A percentile compares a stretch with the other conserved stretches of the same genome.
phyloP scores from a whole-genome alignment of 495 filamentous ascomycete genomes.

The Lepraria neglecta region DNA sequence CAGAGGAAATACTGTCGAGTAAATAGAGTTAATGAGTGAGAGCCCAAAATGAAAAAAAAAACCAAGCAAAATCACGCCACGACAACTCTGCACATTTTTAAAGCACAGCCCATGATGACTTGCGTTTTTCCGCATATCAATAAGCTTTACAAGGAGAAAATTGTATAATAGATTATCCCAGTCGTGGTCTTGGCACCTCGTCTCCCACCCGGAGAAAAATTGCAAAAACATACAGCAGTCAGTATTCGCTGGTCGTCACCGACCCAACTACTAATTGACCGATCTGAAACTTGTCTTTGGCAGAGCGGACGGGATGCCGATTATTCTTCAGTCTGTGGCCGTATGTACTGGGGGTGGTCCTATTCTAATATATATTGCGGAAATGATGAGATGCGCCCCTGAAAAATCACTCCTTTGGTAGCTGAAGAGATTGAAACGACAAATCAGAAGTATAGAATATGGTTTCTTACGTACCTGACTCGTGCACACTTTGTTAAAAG shows the following conservation, averaged over 20 bases:
- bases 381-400: too few relatives aligned
- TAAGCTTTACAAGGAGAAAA: too few relatives aligned
- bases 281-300: constrained; percentile 29
- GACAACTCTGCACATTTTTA: too few relatives aligned
- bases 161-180: not conserved
- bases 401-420: too few relatives aligned
- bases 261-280: constrained; percentile 34
- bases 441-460: not conserved
- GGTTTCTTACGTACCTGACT: constrained; percentile 62
- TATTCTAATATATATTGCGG: constrained; percentile 4
- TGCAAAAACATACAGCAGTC: constrained; percentile 30
- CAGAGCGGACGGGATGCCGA: constrained; percentile 28
- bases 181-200: not conserved
- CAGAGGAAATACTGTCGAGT: constrained; percentile 81
- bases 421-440: not conserved
- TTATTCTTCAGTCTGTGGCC: constrained; percentile 24
- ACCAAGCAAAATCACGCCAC: not conserved
- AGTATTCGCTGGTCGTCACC: constrained; percentile 29
- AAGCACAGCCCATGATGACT: too few relatives aligned
- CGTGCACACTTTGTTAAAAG: constrained; percentile 98
- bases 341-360: not conserved
- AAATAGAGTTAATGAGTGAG: not conserved
- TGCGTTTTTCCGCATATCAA: too few relatives aligned
- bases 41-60: too few relatives aligned
- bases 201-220: constrained; percentile 7